phyloP scores from a whole-genome alignment of 2,329 filamentous ascomycete genomes.

The Neofusicoccum umdonicola region DNA sequence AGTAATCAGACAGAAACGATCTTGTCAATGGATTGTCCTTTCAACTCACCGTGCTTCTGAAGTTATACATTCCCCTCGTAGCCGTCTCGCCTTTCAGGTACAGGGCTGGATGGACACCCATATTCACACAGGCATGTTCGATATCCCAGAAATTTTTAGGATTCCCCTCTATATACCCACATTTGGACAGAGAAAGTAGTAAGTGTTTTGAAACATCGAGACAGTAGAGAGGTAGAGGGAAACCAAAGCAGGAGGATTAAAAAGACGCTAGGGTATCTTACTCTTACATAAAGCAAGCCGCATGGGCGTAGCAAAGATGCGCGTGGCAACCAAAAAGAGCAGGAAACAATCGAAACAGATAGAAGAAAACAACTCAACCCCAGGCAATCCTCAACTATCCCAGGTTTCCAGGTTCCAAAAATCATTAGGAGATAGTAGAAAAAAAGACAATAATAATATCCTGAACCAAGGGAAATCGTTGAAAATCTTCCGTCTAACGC shows the following conservation, averaged over 20 bases:
- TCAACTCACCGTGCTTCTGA: no score
- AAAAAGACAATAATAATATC: background rate
- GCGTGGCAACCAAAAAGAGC: background rate
- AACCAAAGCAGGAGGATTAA: background rate
- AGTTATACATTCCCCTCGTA: background rate
- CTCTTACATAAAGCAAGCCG: background rate
- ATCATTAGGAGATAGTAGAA: background rate
- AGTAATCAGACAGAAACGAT: no score
- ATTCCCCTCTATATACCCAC: no score
- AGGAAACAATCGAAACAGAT: background rate
- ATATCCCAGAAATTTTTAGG: no score
- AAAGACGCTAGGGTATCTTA: constrained; percentile 13
- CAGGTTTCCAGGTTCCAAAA: background rate
- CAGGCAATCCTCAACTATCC: background rate
- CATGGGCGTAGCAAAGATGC: background rate
- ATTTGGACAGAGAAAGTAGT: no score
- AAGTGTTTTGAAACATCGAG: background rate
- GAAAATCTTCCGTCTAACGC: background rate
- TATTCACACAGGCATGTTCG: no score
- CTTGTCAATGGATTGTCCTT: no score
- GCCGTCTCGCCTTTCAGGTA: no score
- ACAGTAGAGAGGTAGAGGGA: background rate
- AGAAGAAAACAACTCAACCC: background rate
- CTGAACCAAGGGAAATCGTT: background rate
- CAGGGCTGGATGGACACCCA: no score